These are phyloP conservation scores for Pterocarpus santalinus DNA, from an alignment of 306 rosid genomes.

Conservation along the genomic window DNA sequence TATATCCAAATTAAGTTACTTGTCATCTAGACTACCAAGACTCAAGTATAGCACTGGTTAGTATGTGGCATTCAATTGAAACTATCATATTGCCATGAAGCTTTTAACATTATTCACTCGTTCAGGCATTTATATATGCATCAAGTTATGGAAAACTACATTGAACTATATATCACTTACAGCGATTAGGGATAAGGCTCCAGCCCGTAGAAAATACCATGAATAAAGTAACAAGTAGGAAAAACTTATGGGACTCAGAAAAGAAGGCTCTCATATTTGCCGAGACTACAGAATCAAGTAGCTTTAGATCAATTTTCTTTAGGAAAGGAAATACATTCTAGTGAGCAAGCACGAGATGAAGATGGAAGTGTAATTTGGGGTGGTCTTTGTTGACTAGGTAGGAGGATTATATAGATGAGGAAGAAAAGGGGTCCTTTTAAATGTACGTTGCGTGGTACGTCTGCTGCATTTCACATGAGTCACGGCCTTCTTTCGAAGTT, in stretches of 20 bases:
- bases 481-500: conserved; percentile 65
- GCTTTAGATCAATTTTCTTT: conserved; percentile 8
- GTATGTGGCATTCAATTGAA: background rate
- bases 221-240: conserved; percentile 55
- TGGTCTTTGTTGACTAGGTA: background rate
- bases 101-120: background rate
- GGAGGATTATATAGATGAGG: conserved; percentile 27
- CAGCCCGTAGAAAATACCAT: conserved; percentile 43
- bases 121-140: background rate
- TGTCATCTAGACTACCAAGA: background rate
- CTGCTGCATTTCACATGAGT: conserved; percentile 78
- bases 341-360: background rate
- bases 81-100: background rate
- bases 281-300: background rate
- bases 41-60: background rate
- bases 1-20: background rate
- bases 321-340: conserved; percentile 10
- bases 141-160: background rate
- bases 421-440: conserved; percentile 51
- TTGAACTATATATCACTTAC: conserved; percentile 39
- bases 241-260: conserved; percentile 35
- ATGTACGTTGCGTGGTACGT: conserved; percentile 58
- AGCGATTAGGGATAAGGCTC: conserved; percentile 47
- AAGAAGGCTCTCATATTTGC: conserved; percentile 55
- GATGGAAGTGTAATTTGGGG: background rate